These are phyloP conservation scores for Carallia pectinifolia DNA, from an alignment of 345 rosid species.

Conservation along the genomic window DNA sequence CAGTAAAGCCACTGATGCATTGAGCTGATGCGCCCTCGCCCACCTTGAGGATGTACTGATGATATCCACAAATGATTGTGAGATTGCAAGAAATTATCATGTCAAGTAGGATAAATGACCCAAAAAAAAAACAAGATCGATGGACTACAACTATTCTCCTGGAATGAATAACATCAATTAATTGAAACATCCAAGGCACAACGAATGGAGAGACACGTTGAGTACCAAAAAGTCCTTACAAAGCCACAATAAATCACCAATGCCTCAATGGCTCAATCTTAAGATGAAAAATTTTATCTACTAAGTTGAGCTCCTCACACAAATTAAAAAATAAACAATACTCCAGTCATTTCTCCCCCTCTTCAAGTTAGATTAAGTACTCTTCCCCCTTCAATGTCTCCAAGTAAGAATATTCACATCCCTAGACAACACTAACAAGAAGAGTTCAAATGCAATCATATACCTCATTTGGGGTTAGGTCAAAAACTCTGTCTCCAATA, in stretches of 20 bases:
- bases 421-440: neutral
- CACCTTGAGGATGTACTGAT: slow-evolving; percentile 32
- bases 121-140: neutral
- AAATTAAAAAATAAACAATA: too few relatives aligned
- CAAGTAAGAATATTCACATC: neutral
- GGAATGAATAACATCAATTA: too few relatives aligned
- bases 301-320: too few relatives aligned
- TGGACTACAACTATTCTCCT: too few relatives aligned
- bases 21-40: slow-evolving; percentile 21
- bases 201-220: too few relatives aligned
- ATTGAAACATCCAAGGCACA: too few relatives aligned
- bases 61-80: neutral
- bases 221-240: too few relatives aligned
- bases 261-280: too few relatives aligned
- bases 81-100: neutral
- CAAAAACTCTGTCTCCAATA: slow-evolving; percentile 21
- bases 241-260: too few relatives aligned
- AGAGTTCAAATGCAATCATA: neutral
- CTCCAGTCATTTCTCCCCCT: too few relatives aligned
- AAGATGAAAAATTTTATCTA: too few relatives aligned
- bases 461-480: slow-evolving; percentile 30
- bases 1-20: slow-evolving; percentile 36
- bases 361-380: too few relatives aligned
- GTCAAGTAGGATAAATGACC: neutral
- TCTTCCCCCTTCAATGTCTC: neutral